phyloP scores from a whole-genome alignment of 257 asterid species.

The Solanum medicagineum region DNA sequence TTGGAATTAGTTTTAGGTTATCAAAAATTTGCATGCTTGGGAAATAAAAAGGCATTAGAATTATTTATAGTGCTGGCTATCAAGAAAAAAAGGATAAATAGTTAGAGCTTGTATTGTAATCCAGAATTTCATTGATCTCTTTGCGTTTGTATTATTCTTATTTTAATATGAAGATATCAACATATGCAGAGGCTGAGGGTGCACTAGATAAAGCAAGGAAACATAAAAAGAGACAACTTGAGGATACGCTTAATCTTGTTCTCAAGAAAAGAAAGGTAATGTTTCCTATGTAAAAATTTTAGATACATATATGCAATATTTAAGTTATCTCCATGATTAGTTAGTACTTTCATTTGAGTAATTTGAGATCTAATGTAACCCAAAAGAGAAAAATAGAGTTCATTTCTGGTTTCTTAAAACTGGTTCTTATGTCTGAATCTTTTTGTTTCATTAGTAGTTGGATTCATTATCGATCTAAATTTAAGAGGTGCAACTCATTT shows the following conservation, averaged over 20 bases:
- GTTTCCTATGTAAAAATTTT: not conserved
- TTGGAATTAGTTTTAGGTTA: not conserved
- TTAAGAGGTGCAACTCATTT: not conserved
- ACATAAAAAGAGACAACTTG: slow-evolving; percentile 96
- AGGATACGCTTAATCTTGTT: slow-evolving; percentile 90
- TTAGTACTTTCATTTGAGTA: not conserved
- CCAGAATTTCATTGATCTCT: not conserved
- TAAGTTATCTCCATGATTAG: not conserved
- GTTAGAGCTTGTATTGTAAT: not conserved
- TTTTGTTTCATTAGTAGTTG: not conserved
- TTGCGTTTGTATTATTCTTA: not conserved
- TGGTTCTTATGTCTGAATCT: not conserved
- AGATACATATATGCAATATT: not conserved
- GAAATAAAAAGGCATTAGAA: not conserved
- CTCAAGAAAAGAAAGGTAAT: slow-evolving; percentile 77
- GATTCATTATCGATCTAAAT: not conserved
- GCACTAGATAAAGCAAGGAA: slow-evolving; percentile 98
- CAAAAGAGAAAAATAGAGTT: not conserved
- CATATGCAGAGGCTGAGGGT: slow-evolving; percentile 90
- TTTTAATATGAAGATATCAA: not conserved
- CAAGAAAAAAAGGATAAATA: not conserved
- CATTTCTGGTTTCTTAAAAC: not conserved
- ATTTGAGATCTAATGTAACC: not conserved
- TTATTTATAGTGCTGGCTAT: not conserved
- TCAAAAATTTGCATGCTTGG: not conserved